Evolutionary conservation across 2,329 filamentous ascomycete genomes (phyloP).

Genomic region (Sporothrix brasiliensis): DNA sequence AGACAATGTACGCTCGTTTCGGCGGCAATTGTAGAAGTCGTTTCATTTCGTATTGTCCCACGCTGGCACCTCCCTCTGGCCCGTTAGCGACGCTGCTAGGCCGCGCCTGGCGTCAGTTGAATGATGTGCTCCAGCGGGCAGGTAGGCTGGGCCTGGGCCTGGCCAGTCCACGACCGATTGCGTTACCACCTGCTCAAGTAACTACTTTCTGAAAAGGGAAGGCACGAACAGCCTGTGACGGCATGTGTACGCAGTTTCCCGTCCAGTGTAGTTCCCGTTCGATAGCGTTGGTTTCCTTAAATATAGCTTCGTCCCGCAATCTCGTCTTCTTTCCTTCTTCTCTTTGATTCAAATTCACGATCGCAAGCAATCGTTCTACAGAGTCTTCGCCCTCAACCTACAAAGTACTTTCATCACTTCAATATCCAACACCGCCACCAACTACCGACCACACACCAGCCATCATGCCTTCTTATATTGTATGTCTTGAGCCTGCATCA

Average conservation of each 20-base stretch:
- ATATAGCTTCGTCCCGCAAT: conserved; percentile 8
- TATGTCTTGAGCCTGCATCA: conserved; percentile 16
- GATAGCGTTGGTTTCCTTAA: conserved; percentile 13
- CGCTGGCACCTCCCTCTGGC: conserved; percentile 15
- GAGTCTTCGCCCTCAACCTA: background rate
- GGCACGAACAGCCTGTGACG: conserved; percentile 9
- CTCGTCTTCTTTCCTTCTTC: background rate
- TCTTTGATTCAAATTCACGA: background rate
- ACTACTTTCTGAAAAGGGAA: conserved; percentile 20
- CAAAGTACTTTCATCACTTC: background rate
- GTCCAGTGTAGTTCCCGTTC: background rate
- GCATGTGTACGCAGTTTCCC: background rate
- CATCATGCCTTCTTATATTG: conserved; percentile 38
- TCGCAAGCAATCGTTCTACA: background rate
- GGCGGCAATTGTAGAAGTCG: background rate
- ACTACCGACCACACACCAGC: background rate
- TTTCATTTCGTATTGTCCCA: background rate
- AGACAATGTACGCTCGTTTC: background rate
- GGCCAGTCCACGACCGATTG: conserved; percentile 6
- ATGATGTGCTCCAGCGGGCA: background rate
- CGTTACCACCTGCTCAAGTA: background rate
- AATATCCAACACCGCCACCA: background rate
- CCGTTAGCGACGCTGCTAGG: background rate
- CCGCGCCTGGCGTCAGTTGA: conserved; percentile 16
- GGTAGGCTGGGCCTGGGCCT: background rate